Evolutionary conservation across 768 basidiomycete species (phyloP).

Genomic region (Podaxis sp.): DNA sequence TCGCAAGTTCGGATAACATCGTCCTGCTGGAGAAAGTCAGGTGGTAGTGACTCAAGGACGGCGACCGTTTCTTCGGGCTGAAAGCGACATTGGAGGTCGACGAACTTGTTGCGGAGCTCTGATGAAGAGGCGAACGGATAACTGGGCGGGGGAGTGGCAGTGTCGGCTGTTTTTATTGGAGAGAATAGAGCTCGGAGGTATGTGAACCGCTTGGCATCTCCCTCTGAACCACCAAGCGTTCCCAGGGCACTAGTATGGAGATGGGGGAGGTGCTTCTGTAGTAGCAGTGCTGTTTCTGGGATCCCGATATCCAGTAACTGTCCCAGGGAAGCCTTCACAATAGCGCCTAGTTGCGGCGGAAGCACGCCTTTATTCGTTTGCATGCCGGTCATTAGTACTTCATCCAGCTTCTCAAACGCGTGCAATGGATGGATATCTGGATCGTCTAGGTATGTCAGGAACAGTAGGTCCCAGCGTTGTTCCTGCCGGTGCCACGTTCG

Average conservation of each 20-base stretch:
- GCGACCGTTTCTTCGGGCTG: constrained; percentile 60
- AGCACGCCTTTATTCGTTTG: constrained; percentile 45
- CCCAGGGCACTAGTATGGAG: constrained; percentile 64
- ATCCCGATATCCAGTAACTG: constrained; percentile 59
- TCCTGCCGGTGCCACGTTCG: constrained; percentile 78
- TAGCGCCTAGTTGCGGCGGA: constrained; percentile 49
- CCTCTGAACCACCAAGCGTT: constrained; percentile 33
- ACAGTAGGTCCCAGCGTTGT: constrained; percentile 66
- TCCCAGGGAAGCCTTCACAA: constrained; percentile 57
- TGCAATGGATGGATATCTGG: constrained; percentile 53
- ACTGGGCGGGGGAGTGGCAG: constrained; percentile 18
- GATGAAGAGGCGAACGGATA: constrained; percentile 45
- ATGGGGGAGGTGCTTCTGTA: constrained; percentile 65
- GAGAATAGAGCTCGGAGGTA: constrained; percentile 75
- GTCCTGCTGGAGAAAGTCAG: constrained; percentile 49
- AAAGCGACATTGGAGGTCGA: constrained; percentile 70
- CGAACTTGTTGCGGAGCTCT: constrained; percentile 53
- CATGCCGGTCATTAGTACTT: constrained; percentile 47
- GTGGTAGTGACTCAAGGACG: constrained; percentile 52
- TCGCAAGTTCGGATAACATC: constrained; percentile 64
- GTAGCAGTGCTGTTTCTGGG: constrained; percentile 61
- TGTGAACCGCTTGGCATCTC: constrained; percentile 54
- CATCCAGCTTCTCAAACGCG: constrained; percentile 62
- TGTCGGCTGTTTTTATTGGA: constrained; percentile 37
- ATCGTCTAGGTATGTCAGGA: constrained; percentile 75